Base-by-base conservation (phyloP, 306 rosid genomes). In the Acacia melanoxylon region DNA sequence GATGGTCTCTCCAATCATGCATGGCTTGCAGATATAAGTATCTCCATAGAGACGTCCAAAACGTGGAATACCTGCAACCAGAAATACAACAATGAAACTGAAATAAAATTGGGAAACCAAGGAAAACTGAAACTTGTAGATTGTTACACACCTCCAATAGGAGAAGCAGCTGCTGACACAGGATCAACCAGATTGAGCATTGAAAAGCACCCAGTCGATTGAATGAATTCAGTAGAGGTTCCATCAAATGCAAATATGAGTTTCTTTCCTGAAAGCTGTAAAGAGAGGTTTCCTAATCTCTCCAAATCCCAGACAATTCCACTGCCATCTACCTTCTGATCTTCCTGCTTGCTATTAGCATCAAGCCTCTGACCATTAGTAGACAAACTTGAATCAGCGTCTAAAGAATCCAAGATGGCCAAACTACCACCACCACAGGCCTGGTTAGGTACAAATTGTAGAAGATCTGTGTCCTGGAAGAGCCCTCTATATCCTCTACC, bases 301-400 rank as follows among this genome's bases (percentile, higher is more conserved):
- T 94, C 99, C 93, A 92, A 89, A 87, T 96, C 99, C 99, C 99
- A 96, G 77, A 96, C 98, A 85, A 96, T 91, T 82, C 97, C 99
- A 90, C 99, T 96, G 56, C 99, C 99, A 87, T 94, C 99, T 52
- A 94, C 85, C 91, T 86, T 94, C 70, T 87, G 83, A 73, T 92
- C 97, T 76, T 90, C 93, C 81, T 77, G 91, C 89, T 92, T 96
- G 85, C 85, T 83, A 72, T 84, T 67, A 77, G 86, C 68, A 77
- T 96, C 99, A 83, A 87, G 83, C 88, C 91, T 96, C 83, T 88
- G 99, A 74, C 89, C 86, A 88, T 83, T 92, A 59, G 91, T 85
- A 74, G 88, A 87, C 91, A 92, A 84, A 73, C 94, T 83, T 52
- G 77, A 78, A 81, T 96, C 99, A 65, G 91, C 91, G 77, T 94